Conservation (phyloP, 148 eudicot species). For the Fagopyrum homotropicum region DNA sequence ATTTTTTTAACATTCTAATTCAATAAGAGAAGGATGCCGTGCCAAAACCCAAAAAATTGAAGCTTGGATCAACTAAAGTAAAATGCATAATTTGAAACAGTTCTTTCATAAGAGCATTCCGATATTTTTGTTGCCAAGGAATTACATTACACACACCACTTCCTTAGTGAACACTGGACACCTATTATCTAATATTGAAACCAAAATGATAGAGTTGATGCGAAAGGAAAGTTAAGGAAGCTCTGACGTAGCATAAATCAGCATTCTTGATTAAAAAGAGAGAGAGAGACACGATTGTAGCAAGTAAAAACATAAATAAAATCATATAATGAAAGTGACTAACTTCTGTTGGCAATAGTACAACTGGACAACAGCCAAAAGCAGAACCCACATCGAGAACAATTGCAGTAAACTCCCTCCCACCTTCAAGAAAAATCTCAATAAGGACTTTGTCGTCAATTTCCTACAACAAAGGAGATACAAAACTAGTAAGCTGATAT, state of each 20-base stretch:
- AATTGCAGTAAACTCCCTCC: slow-evolving; percentile 82
- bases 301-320: slow-evolving; percentile 4
- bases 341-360: slow-evolving; percentile 67
- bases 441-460: slow-evolving; percentile 72
- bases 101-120: background rate
- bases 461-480: slow-evolving; percentile 38
- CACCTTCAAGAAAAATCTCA: slow-evolving; percentile 84
- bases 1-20: background rate
- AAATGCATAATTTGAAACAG: background rate
- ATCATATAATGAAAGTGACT: slow-evolving; percentile 6
- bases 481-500: background rate
- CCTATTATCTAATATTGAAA: background rate
- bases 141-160: background rate
- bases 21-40: background rate
- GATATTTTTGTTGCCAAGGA: background rate
- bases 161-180: background rate
- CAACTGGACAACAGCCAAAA: slow-evolving; percentile 53
- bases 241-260: background rate
- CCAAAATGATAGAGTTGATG: background rate
- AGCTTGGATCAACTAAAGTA: background rate
- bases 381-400: slow-evolving; percentile 78
- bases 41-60: background rate
- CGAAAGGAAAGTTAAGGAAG: background rate
- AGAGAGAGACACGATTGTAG: background rate
- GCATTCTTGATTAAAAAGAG: background rate